Base-by-base conservation (phyloP, 345 rosid genomes). In the Lumnitzera racemosa region DNA sequence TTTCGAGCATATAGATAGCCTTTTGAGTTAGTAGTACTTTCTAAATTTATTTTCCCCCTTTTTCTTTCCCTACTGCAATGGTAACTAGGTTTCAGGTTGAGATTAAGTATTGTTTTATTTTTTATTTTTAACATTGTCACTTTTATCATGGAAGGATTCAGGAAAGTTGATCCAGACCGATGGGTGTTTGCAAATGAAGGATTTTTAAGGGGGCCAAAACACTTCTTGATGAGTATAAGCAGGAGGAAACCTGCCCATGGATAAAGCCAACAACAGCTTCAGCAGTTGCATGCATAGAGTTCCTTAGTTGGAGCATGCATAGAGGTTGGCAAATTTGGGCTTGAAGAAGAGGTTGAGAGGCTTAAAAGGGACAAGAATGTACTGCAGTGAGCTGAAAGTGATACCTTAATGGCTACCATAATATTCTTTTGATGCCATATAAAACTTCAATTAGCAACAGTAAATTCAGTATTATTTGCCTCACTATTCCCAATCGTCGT, bases 301-400 rank as follows among this genome's bases (percentile, higher is more conserved):
- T 81, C 92, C 4, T 71, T 95, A 2, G 73, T 74, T 17, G 87
- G 85, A 46, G 84, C 90, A 6, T 90, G 96, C 74, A 88, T 90
- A 16, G 88, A 90, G 81, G 90, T 90, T 14, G 97, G 92, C 61
- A 85, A 83, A 61, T 90, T 80, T 69, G 97, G 95, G 61, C 81
- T 90, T 25, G 88, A 83, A 62, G 92, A 85, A 71, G 92, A 87
- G 78, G 90, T 90, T 52, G 90, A 85, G 77, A 81, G 88, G 66
- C 92, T 90, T 56, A 78, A 90, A 74, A 78, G 91, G 67, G 95
- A 90, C 76, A 87, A 90, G 76, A 90, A 87, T 70, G 88, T 87
- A 51, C 95, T 90, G 31, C 87, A 83, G 97, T 96, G 85, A 75
- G 95, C 11, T 3, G 6, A 36, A 36, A 36, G 43, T 36, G 43